These are phyloP conservation scores for Cardiospermum halicacabum DNA, from an alignment of 345 rosid genomes.

Conservation along the genomic window DNA sequence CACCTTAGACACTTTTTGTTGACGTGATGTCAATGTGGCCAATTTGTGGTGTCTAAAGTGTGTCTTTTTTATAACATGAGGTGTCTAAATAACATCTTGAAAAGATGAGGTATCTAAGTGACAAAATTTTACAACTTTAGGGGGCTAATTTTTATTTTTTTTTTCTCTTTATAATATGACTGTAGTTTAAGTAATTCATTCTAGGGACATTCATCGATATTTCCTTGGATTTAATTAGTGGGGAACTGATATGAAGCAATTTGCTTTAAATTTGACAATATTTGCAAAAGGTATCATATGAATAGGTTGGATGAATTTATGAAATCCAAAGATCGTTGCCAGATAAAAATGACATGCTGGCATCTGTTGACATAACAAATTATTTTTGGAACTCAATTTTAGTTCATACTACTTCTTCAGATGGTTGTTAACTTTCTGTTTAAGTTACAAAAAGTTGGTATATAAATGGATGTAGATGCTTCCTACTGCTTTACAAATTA, in stretches of 20 bases:
- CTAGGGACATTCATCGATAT: neutral
- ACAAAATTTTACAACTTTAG: no score
- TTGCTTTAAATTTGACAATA: neutral
- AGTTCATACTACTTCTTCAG: no score
- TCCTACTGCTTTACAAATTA: neutral
- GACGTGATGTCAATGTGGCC: no score
- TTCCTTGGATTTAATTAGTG: neutral
- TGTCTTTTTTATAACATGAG: no score
- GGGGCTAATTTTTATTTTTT: no score
- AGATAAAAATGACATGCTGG: neutral
- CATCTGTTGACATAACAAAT: neutral
- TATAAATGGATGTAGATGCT: neutral
- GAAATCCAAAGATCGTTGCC: neutral
- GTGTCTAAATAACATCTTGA: no score
- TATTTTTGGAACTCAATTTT: no score
- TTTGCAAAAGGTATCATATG: neutral
- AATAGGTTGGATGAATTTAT: neutral
- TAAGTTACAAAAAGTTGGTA: neutral
- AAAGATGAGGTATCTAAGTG: no score
- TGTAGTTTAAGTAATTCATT: neutral
- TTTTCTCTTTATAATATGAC: neutral
- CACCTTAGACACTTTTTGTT: no score
- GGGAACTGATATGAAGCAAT: neutral
- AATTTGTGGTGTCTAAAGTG: no score
- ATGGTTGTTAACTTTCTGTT: constrained; percentile 8